phyloP scores from a whole-genome alignment of 306 rosid species.

The Erythrophleum fordii region DNA sequence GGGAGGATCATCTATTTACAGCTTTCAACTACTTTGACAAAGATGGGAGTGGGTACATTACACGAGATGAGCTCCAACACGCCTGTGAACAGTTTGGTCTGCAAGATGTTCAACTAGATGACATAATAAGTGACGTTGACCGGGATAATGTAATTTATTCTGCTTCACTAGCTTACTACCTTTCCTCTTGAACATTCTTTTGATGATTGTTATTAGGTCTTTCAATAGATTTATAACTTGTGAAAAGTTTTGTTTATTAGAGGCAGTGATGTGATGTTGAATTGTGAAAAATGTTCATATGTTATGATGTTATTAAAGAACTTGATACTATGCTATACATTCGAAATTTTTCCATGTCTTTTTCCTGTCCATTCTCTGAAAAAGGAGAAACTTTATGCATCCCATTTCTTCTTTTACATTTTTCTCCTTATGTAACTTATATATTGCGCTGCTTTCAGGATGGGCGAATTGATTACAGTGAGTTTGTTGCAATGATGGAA shows the following conservation, averaged over 20 bases:
- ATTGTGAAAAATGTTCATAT: neutral
- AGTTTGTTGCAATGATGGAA: slow-evolving; percentile 78
- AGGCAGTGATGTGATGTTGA: neutral
- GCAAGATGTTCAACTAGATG: slow-evolving; percentile 10
- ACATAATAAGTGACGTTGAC: neutral
- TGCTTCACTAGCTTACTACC: neutral
- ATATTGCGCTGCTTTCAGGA: slow-evolving; percentile 46
- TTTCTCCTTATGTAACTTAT: neutral
- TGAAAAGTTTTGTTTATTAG: neutral
- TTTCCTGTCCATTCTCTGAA: neutral
- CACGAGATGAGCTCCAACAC: slow-evolving; percentile 7
- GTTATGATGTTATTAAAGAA: neutral
- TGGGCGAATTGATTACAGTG: slow-evolving; percentile 67
- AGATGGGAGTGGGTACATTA: slow-evolving; percentile 9
- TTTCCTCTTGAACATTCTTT: neutral
- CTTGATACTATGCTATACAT: neutral
- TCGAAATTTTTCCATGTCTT: neutral
- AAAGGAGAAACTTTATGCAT: neutral
- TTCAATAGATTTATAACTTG: neutral
- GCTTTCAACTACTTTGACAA: slow-evolving; percentile 18
- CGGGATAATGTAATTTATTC: neutral
- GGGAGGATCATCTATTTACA: slow-evolving; percentile 7
- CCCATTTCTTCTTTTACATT: neutral
- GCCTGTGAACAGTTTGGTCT: slow-evolving; percentile 22
- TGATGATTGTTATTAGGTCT: neutral